Evolutionary conservation across 1,284 basidiomycete genomes (phyloP), one percentile per base, ranked within the genome.

Genomic region (Rhodotorula mucilaginosa): DNA sequence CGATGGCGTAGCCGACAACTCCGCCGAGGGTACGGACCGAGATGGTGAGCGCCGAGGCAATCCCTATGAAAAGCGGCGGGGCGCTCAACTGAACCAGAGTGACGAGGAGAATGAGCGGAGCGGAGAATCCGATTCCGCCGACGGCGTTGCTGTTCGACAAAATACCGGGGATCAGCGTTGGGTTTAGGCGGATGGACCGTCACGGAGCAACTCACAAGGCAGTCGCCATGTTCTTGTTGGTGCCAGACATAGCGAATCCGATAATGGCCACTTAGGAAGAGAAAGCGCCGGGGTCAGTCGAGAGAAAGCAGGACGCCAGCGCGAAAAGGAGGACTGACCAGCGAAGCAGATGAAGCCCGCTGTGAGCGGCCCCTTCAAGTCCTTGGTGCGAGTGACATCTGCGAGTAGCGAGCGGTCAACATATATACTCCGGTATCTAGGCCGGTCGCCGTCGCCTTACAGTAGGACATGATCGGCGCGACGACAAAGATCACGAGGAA

Each of bases 61-160:
- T 61, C 8, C 65, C 71, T 56, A 72, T 72, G 63, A 72, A 69
- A 34, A 68, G 65, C 16, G 71, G 71, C 1, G 71, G 71, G 1
- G 71, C 63, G 23, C 68, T 69, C n/a, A 69, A 59, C 59, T 72
- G 71, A 16, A 72, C 68, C 18, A 72, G 26, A 47, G 71, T 54
- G 39, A 68, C 62, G 58, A 72, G 56, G 48, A 72, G 59, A 46
- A 70, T 68, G n/a, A 72, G 64, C 26, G 71, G 71, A 15, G 71
- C 67, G 23, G 68, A 57, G 63, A 72, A 72, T 12, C 71, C 71
- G 49, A 72, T 49, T 18, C 71, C 71, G 44, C 58, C 71, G 34
- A 72, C 57, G 39, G 58, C 68, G 56, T 68, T 67, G 49, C 60
- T 61, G 48, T n/a, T n/a, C 8, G 29, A 47, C 3, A 29, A 10